A percentile compares a stretch with the other conserved stretches of the same genome.
Conservation (phyloP, 495 filamentous ascomycete species). For the Hypoxylon cercidicola region DNA sequence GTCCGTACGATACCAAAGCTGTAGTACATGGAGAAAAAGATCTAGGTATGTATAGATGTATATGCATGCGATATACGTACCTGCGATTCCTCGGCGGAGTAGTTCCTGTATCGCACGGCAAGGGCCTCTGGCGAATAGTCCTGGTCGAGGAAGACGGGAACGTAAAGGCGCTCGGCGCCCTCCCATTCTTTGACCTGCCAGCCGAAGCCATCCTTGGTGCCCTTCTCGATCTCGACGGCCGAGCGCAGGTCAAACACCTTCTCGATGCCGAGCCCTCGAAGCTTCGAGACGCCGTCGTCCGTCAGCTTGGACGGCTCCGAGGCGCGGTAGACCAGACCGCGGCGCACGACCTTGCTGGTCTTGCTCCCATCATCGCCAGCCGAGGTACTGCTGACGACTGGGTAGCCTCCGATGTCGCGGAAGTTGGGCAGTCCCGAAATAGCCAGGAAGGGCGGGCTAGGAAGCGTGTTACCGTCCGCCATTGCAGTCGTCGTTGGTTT, state of each 20-base stretch:
- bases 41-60: not conserved
- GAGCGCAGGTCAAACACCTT: constrained; percentile 76
- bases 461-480: constrained; percentile 31
- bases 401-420: constrained; percentile 67
- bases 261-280: constrained; percentile 66
- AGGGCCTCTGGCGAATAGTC: constrained; percentile 66
- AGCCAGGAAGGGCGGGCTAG: constrained; percentile 62
- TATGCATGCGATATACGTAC: constrained; percentile 47
- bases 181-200: constrained; percentile 54
- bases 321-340: constrained; percentile 65
- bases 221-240: constrained; percentile 56
- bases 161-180: constrained; percentile 62
- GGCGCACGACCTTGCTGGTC: constrained; percentile 52
- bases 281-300: constrained; percentile 58
- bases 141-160: constrained; percentile 66
- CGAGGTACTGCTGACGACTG: constrained; percentile 41
- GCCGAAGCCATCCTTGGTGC: constrained; percentile 44
- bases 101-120: constrained; percentile 59
- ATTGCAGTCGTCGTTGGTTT: constrained; percentile 5
- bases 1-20: not conserved
- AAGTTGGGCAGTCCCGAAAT: constrained; percentile 67
- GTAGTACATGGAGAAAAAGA: not conserved
- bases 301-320: constrained; percentile 65
- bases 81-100: constrained; percentile 53
- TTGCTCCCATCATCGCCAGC: constrained; percentile 23